Percentiles rank a stretch among this genome's conserved stretches.
phyloP scores from a whole-genome alignment of 139 green algal genomes.

The Chlamydomonas applanata region DNA sequence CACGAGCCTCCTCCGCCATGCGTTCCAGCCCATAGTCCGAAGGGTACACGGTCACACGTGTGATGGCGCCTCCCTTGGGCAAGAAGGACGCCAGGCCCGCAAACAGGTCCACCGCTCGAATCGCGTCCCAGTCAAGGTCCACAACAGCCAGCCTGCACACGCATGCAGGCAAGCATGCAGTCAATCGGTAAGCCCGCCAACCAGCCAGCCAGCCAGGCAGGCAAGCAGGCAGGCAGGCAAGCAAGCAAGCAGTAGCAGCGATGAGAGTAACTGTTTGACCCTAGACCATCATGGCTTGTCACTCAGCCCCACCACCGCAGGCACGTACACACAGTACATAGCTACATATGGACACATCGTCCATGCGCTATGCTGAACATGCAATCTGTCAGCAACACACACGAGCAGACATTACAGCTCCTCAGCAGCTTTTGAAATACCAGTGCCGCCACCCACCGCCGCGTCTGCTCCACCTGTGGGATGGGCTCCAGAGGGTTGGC shows the following conservation, averaged over 20 bases:
- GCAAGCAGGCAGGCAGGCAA: too few species aligned
- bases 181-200: neutral
- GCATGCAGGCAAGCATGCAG: slow-evolving; percentile 6
- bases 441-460: too few species aligned
- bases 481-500: slow-evolving; percentile 69
- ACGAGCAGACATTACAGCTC: too few species aligned
- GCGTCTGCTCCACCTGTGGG: slow-evolving; percentile 36
- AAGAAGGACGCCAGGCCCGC: slow-evolving; percentile 49
- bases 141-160: slow-evolving; percentile 74
- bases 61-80: slow-evolving; percentile 34
- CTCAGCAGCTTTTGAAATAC: too few species aligned
- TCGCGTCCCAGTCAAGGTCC: slow-evolving; percentile 88
- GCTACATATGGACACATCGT: too few species aligned
- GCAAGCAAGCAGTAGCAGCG: too few species aligned
- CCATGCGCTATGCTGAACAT: too few species aligned
- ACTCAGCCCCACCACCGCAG: too few species aligned
- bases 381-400: too few species aligned
- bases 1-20: slow-evolving; percentile 81
- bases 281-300: neutral
- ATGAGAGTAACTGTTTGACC: too few species aligned
- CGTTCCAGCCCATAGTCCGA: slow-evolving; percentile 89
- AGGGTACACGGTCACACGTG: slow-evolving; percentile 86
- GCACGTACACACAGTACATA: too few species aligned
- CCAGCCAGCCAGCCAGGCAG: too few species aligned
- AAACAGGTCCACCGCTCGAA: slow-evolving; percentile 57